Conservation (phyloP, 192 early-diverging fungal species). For the Phycomyces blakesleeanus region DNA sequence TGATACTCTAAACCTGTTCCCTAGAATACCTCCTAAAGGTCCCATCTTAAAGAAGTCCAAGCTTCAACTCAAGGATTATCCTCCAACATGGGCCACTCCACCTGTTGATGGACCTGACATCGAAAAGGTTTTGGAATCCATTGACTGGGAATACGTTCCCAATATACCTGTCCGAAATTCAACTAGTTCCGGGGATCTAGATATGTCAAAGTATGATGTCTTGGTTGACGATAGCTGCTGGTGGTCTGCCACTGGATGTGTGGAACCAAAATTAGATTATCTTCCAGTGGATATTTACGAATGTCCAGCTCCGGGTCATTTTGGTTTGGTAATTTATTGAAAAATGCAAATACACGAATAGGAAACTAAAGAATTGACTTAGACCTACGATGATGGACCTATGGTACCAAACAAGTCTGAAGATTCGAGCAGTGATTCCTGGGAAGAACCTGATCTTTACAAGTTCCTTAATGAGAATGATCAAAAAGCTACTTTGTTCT, state of each 20-base stretch:
- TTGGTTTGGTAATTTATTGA: slow-evolving; percentile 8
- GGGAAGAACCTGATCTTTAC: slow-evolving; percentile 34
- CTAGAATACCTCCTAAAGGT: neutral
- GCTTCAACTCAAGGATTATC: slow-evolving; percentile 23
- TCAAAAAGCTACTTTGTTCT: slow-evolving; percentile 37
- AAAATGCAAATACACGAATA: neutral
- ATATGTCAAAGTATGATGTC: slow-evolving; percentile 25
- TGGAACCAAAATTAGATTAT: slow-evolving; percentile 25
- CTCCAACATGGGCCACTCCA: slow-evolving; percentile 25
- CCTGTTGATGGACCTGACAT: slow-evolving; percentile 31
- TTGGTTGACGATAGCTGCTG: slow-evolving; percentile 20
- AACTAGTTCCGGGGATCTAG: slow-evolving; percentile 15
- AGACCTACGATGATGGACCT: slow-evolving; percentile 37
- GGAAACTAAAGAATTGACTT: slow-evolving; percentile 3
- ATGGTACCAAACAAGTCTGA: slow-evolving; percentile 9
- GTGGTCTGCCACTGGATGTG: slow-evolving; percentile 26
- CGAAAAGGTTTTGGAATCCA: slow-evolving; percentile 12
- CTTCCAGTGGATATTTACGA: slow-evolving; percentile 30
- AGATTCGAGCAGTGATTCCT: slow-evolving; percentile 7
- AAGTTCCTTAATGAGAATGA: slow-evolving; percentile 32
- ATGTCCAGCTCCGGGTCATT: slow-evolving; percentile 20
- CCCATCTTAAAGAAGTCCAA: neutral
- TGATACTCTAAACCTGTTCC: neutral
- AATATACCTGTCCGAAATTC: slow-evolving; percentile 15
- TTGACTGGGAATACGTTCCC: slow-evolving; percentile 32